These are phyloP conservation scores for Musa balbisiana DNA, from an alignment of 202 grass and related monocot species.

Conservation along the genomic window DNA sequence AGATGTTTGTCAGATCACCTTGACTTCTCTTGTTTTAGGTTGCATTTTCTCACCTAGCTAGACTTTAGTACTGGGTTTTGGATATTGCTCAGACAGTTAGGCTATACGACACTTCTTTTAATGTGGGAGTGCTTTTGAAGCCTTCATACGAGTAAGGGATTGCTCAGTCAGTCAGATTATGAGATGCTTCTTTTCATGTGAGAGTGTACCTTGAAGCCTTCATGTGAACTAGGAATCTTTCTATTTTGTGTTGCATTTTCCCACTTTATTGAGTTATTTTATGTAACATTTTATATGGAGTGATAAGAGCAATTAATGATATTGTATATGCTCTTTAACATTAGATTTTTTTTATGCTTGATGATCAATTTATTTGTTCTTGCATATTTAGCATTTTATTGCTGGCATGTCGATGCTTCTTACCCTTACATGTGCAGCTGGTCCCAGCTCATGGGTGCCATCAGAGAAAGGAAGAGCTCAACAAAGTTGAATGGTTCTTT, in stretches of 20 bases:
- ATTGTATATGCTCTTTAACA: background rate
- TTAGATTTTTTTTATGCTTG: background rate
- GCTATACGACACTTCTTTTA: too few species aligned
- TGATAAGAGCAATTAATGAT: background rate
- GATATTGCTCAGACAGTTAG: too few species aligned
- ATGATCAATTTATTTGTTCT: background rate
- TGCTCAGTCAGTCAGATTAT: too few species aligned
- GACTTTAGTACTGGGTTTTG: too few species aligned
- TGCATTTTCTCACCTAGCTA: background rate
- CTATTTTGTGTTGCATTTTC: too few species aligned
- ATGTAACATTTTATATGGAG: background rate
- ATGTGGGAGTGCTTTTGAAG: too few species aligned
- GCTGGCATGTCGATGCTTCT: slow-evolving; percentile 2
- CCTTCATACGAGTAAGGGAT: too few species aligned
- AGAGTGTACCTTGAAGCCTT: too few species aligned
- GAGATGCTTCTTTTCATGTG: too few species aligned
- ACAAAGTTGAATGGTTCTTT: slow-evolving; percentile 54
- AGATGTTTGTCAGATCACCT: slow-evolving; percentile 10
- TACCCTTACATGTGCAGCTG: slow-evolving; percentile 26
- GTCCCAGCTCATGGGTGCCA: slow-evolving; percentile 26
- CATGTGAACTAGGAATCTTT: too few species aligned
- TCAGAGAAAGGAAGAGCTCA: slow-evolving; percentile 52
- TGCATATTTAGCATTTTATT: background rate
- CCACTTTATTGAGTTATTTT: too few species aligned
- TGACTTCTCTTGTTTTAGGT: background rate